Evolutionary conservation across 129 eudicot species (phyloP), one percentile per base, ranked within the genome.

Genomic region (Heracleum sosnowskyi): DNA sequence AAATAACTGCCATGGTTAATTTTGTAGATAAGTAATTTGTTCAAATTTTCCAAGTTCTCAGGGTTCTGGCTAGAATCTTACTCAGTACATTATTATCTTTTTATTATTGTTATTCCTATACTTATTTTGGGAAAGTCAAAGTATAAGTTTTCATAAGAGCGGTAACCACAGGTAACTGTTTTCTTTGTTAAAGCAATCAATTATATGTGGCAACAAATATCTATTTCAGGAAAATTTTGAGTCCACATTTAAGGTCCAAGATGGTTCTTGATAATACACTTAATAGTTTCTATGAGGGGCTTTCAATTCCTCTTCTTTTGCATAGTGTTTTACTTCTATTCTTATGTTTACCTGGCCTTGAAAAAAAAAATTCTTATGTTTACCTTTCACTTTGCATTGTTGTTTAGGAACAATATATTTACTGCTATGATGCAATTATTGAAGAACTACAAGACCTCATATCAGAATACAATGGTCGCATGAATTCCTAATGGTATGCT

Each of bases 381-480:
- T 66, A 69, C 44, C 78, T 24, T 73, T 47, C 11, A 49, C 51
- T 26, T 33, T 57, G 22, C 22, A 34, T 74, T 75, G 75, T 82
- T 73, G 57, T 82, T 68, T 83, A 94, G 98, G 98, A 94, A 40
- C 97, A 94, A 82, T 94, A 91, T 64, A 5, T 77, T 57, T 90
- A 88, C 85, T 89, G 93, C 90, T 91, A 94, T 69, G 80, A 88
- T 62, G 97, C 93, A 35, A 84, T 94, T 35, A 79, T 94, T 82
- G 91, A 91, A 80, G 98, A 91, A 90, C 91, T 94, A 29, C 87
- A 90, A 74, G 91, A 86, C 83, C 91, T 91, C 69, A 33, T 87
- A 34, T 86, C 89, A 13, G 85, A 37, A 68, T 80, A 77, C 89
- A 57, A 84, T 76, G 35, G 64, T 46, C 75, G 73, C 31, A 76